Evolutionary conservation across 345 rosid genomes (phyloP), one percentile per base, ranked within the genome.

Genomic region (thale cress (Arabidopsis thaliana)): DNA sequence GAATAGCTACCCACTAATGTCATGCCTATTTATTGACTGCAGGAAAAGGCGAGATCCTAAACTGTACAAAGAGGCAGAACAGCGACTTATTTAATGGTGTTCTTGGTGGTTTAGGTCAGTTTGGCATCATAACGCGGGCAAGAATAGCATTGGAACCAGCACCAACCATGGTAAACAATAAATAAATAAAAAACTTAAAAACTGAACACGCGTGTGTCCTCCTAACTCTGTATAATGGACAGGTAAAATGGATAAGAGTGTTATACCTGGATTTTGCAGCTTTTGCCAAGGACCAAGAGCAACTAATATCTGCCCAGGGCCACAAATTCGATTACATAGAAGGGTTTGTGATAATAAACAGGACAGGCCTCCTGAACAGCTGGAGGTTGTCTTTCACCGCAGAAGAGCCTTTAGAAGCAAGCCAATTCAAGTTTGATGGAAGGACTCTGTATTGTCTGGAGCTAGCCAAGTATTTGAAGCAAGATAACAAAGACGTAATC

Each of bases 191-290:
- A 71, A 36, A 42, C 69, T 48, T 16, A 11, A 25, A 71, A 33
- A 25, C 37, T 34, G 34, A 59, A 25, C 30, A 30, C 13, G 55
- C 22, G 50, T 52, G 45, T 72, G 50, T 23, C 3, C 49, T 58
- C 50, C 45, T 79, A 32, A 71, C 34, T 74, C 33, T 74, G 33
- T 50, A 41, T 69, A 55, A 68, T 77, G 70, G 59, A 78, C 83
- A 94, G 97, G 99, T 94, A 59, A 94, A 89, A 79, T 94, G 99
- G 99, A 86, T 94, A 63, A 88, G 97, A 72, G 87, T 94, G 69
- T 86, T 94, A 56, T 94, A 94, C 86, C 76, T 81, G 50, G 96
- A 94, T 78, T 94, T 91, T 66, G 24, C 81, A 13, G 82, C 89
- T 52, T 91, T 94, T 74, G 38, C 87, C 32, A 80, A 74, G 80